A percentile compares a stretch with the other conserved stretches of the same genome.
phyloP scores from a whole-genome alignment of 257 asterid genomes.

The Rauvolfia tetraphylla region DNA sequence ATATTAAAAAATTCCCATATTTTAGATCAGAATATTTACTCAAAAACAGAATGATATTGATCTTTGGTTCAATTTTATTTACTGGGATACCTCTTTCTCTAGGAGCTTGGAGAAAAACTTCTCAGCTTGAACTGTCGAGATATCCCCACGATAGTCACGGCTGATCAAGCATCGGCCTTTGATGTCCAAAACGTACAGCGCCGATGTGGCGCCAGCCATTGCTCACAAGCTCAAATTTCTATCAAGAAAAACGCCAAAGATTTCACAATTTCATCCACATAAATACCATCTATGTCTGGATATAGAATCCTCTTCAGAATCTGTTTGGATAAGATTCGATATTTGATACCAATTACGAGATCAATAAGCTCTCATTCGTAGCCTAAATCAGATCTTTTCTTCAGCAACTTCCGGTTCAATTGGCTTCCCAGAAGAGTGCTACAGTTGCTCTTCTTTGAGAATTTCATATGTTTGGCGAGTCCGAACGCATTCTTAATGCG shows the following conservation, averaged over 20 bases:
- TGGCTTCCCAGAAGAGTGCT: neutral
- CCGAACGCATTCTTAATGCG: too few species aligned
- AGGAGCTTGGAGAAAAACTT: slow-evolving; percentile 41
- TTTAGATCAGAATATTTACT: neutral
- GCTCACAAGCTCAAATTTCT: neutral
- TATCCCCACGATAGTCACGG: slow-evolving; percentile 49
- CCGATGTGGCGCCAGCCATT: slow-evolving; percentile 50
- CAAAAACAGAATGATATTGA: neutral
- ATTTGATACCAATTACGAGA: slow-evolving; percentile 6
- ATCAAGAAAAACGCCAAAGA: neutral
- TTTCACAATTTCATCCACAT: neutral
- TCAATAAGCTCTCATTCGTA: slow-evolving; percentile 8
- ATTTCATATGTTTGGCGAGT: too few species aligned
- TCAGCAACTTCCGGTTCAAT: neutral
- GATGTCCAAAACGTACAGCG: slow-evolving; percentile 39
- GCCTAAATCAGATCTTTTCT: neutral
- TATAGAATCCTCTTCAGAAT: neutral
- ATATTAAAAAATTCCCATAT: neutral
- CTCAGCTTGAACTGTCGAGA: slow-evolving; percentile 38
- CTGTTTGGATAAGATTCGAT: neutral
- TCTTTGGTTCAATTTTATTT: neutral
- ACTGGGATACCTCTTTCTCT: slow-evolving; percentile 33
- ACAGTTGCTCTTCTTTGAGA: too few species aligned
- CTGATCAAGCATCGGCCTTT: slow-evolving; percentile 45
- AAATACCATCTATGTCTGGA: neutral